Conservation (phyloP, 805 yeast genomes). For the Clavispora santaluciae region DNA sequence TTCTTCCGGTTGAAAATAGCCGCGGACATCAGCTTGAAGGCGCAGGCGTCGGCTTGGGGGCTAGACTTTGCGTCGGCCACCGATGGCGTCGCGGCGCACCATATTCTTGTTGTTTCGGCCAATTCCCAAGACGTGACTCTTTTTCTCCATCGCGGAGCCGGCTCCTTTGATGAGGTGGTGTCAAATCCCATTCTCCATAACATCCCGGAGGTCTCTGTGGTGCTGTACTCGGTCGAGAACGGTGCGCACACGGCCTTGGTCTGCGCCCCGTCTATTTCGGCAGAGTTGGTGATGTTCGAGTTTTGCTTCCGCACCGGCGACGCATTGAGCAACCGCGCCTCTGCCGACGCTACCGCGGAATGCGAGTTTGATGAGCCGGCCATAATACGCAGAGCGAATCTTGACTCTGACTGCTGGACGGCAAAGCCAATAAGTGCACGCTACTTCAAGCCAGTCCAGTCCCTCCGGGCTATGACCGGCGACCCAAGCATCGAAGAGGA, state of each 20-base stretch:
- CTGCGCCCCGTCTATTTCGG: conserved; percentile 42
- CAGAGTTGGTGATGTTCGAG: conserved; percentile 39
- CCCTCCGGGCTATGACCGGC: conserved; percentile 45
- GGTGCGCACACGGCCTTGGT: conserved; percentile 23
- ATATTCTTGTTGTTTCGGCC: conserved; percentile 47
- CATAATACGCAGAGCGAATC: conserved; percentile 17
- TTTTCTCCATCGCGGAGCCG: conserved; percentile 26
- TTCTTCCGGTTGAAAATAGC: conserved; percentile 18
- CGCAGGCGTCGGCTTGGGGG: conserved; percentile 59
- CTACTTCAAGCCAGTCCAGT: conserved; percentile 46
- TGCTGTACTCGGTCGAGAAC: conserved; percentile 17
- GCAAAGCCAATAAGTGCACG: conserved; percentile 32
- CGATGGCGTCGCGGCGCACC: conserved; percentile 17
- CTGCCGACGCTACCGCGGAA: too few species aligned
- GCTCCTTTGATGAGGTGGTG: conserved; percentile 25
- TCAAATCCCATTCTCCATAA: conserved; percentile 48
- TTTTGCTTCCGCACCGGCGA: conserved; percentile 22
- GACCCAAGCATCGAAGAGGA: conserved; percentile 35
- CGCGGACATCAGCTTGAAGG: conserved; percentile 25
- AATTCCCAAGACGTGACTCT: conserved; percentile 46
- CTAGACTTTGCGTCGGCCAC: conserved; percentile 36
- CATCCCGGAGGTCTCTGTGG: conserved; percentile 47
- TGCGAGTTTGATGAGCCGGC: conserved; percentile 24
- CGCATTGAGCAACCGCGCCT: too few species aligned
- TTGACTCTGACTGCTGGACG: conserved; percentile 50